Percentiles rank a stretch among this genome's conserved stretches.
These are phyloP conservation scores for Xylaria sp. DNA, from an alignment of 2,329 filamentous ascomycete genomes.

Conservation along the genomic window DNA sequence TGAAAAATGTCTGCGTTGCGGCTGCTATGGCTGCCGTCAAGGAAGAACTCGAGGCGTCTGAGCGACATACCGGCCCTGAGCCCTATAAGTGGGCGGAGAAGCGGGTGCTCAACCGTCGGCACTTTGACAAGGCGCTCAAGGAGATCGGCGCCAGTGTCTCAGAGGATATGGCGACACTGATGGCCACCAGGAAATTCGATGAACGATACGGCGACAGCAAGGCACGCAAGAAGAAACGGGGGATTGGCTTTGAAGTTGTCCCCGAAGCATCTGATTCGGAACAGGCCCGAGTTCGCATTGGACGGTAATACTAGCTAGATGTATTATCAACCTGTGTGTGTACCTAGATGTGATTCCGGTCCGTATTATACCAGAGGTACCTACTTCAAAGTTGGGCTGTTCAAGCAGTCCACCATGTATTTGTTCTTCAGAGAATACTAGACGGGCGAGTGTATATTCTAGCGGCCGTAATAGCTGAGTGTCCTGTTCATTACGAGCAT, in stretches of 20 bases:
- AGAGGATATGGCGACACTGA: conserved; percentile 89
- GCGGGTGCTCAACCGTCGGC: conserved; percentile 70
- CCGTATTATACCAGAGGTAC: conserved; percentile 21
- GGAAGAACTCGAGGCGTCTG: conserved; percentile 68
- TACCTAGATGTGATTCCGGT: conserved; percentile 1
- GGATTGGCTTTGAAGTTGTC: conserved; percentile 68
- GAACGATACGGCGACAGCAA: conserved; percentile 87
- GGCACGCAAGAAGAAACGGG: conserved; percentile 66
- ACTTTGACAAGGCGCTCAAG: conserved; percentile 86
- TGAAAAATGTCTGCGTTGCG: conserved; percentile 84
- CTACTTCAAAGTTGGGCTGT: not conserved
- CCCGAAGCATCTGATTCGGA: conserved; percentile 53
- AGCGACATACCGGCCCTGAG: conserved; percentile 41
- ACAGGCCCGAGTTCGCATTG: conserved; percentile 55
- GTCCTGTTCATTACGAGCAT: not conserved
- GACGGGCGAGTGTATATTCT: conserved; percentile 1
- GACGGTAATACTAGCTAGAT: conserved; percentile 22
- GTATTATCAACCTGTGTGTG: conserved; percentile 16
- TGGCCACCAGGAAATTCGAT: conserved; percentile 92
- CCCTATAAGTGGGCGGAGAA: conserved; percentile 73
- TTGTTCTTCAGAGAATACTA: conserved; percentile 10
- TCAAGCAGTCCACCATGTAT: not conserved
- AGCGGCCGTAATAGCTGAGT: not conserved
- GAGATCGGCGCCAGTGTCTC: conserved; percentile 94
- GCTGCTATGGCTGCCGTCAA: conserved; percentile 82